Conservation (phyloP, 441 rosid species). For the Croton laevigatus region DNA sequence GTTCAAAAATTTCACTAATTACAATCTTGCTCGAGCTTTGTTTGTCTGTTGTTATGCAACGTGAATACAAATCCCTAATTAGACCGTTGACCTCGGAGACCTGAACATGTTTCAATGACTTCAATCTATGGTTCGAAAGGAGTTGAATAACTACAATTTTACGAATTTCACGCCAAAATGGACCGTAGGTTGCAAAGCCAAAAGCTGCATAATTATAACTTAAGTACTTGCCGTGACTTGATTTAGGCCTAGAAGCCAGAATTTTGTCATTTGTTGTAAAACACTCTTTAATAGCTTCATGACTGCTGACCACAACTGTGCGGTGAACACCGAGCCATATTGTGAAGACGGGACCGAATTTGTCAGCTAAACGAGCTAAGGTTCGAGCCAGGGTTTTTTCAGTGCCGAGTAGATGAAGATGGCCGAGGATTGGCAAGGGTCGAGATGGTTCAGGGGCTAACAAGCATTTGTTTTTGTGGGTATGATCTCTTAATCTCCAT, state of each 20-base stretch:
- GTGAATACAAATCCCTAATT: slow-evolving; percentile 14
- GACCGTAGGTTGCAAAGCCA: slow-evolving; percentile 7
- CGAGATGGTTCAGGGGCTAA: slow-evolving; percentile 15
- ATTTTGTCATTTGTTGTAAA: slow-evolving; percentile 22
- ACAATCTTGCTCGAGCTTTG: not conserved
- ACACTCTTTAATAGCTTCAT: slow-evolving; percentile 14
- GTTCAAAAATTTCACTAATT: slow-evolving; percentile 12
- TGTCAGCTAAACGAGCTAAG: slow-evolving; percentile 10
- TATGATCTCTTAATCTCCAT: not conserved
- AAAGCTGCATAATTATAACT: slow-evolving; percentile 22
- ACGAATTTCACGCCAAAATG: slow-evolving; percentile 12
- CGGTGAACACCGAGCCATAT: slow-evolving; percentile 16
- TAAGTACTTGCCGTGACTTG: slow-evolving; percentile 19
- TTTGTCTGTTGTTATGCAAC: not conserved
- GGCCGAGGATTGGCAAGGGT: slow-evolving; percentile 21
- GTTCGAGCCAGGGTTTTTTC: slow-evolving; percentile 13
- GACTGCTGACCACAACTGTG: slow-evolving; percentile 15
- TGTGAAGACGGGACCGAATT: slow-evolving; percentile 20
- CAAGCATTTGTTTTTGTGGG: not conserved
- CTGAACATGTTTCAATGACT: slow-evolving; percentile 15
- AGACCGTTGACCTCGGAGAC: slow-evolving; percentile 15
- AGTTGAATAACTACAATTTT: slow-evolving; percentile 13
- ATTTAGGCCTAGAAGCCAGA: slow-evolving; percentile 19
- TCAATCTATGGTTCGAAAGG: slow-evolving; percentile 20
- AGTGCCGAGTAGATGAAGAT: slow-evolving; percentile 17